phyloP scores from a whole-genome alignment of 2,329 filamentous ascomycete genomes.

The Aspergillus bombycis region DNA sequence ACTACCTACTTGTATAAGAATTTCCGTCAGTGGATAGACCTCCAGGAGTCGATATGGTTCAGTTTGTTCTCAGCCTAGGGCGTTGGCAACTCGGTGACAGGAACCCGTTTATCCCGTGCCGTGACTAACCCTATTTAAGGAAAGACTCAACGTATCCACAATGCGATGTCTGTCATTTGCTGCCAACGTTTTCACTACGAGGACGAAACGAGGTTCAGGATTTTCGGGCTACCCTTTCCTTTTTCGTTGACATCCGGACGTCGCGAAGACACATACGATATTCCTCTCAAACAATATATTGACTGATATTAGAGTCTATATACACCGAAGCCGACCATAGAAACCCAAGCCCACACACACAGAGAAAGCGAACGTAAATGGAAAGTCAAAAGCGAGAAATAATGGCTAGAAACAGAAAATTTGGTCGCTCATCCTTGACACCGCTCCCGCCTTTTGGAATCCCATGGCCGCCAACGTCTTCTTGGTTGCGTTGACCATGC shows the following conservation, averaged over 20 bases:
- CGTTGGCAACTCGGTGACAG: not conserved
- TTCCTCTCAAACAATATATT: not conserved
- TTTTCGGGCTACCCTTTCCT: not conserved
- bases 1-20: not conserved
- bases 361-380: too few relatives aligned
- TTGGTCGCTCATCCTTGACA: slow-evolving; percentile 58
- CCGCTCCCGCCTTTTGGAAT: slow-evolving; percentile 54
- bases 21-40: not conserved
- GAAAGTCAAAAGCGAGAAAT: not conserved
- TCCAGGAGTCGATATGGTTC: not conserved
- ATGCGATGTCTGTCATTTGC: not conserved
- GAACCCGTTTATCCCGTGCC: not conserved
- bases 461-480: slow-evolving; percentile 54
- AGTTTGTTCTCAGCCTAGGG: not conserved
- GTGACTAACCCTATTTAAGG: not conserved
- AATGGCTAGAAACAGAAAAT: slow-evolving; percentile 56
- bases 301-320: not conserved
- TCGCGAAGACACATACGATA: not conserved
- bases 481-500: slow-evolving; percentile 62
- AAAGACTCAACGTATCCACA: not conserved
- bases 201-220: not conserved
- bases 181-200: not conserved
- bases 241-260: not conserved
- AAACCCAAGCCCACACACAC: not conserved
- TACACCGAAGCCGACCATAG: not conserved